Evolutionary conservation across 257 asterid species (phyloP), one percentile per base, ranked within the genome.

Genomic region (Scutellaria galericulata): DNA sequence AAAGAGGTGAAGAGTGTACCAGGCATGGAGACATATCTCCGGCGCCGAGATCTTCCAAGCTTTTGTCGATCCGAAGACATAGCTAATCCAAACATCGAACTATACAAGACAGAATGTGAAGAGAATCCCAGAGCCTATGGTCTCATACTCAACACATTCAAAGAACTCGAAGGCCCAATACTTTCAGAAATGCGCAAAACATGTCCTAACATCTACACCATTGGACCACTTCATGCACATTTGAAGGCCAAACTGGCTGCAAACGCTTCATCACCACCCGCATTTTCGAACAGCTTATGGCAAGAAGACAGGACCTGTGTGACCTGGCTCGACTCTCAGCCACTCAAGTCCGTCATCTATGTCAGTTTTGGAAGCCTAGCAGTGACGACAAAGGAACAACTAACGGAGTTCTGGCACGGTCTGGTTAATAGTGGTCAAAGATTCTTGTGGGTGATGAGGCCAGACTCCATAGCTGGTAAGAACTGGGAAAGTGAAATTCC

Each of bases 31-130:
- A 86, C 86, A 69, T 57, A 81, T 8, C 59, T 90, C 2, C 52
- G 95, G 63, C 91, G 93, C 0, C 93, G 95, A 0, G 97, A 90
- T 77, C 86, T 90, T 14, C 95, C 97, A 0, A 71, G 82, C 82
- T 85, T 90, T 53, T 86, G 76, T 66, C 89, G 95, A 1, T 9
- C 70, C 31, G 37, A 37, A 2, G 75, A 73, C 77, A 10, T 80
- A 9, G 72, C 74, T 5, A 75, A 81, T 51, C 69, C 13, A 68
- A 85, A 20, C 73, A 79, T 44, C 24, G 66, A 12, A 74, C 65
- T 55, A 52, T 77, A 5, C 76, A 60, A 11, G 91, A 72, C 24
- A 7, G 18, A 3, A 31, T 31, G 37, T 31, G 37, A 35, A 6
- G 53, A 77, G 24, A 60, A 81, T 11, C 88, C 88, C 5, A 6